Evolutionary conservation across 2,329 filamentous ascomycete species (phyloP), one percentile per base, ranked within the genome.

Genomic region (Trichoderma sp.): DNA sequence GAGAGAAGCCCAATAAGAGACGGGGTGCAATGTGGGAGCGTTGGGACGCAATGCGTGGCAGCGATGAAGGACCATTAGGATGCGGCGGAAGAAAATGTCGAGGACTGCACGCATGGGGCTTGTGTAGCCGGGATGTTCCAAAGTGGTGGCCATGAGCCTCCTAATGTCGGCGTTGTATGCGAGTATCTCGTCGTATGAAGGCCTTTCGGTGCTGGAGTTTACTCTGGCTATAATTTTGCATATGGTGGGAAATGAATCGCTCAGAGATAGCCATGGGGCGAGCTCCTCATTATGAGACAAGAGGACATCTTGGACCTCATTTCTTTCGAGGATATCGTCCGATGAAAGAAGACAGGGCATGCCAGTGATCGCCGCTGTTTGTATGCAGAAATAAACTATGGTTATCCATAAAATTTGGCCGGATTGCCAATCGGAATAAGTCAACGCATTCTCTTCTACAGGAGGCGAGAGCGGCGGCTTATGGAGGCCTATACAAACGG

Each of bases 1-100:
- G 2, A 64, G 48, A 53, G 60, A 64, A 54, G 60, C 60, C 60
- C 60, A 64, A n/a, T 64, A 64, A 8, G 34, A 64, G 13, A 64
- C 34, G 1, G 60, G 60, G 10, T 64, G 50, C 12, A 39, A 2
- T 22, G 5, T n/a, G 3, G 60, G 48, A 17, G 60, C 60, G 22
- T 64, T 37, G 6, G 60, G 48, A 1, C 10, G 10, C n/a, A 54
- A 35, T 4, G 60, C 60, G 12, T 64, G 60, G 17, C 60, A 53
- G 34, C 60, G 60, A 39, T 64, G 48, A 10, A 64, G 60, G 6
- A 64, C 60, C 25, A 64, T 35, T 17, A 64, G 8, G 17, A 64
- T 53, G 34, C 60, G 60, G 25, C 60, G 60, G 35, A 64, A 54
- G 34, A 39, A 64, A 9, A 64, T 64, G 25, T 64, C 60, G 2